Percentiles rank a stretch among this genome's conserved stretches.
Evolutionary conservation across 2,329 filamentous ascomycete genomes (phyloP).

Genomic region (Trichoderma gracile): DNA sequence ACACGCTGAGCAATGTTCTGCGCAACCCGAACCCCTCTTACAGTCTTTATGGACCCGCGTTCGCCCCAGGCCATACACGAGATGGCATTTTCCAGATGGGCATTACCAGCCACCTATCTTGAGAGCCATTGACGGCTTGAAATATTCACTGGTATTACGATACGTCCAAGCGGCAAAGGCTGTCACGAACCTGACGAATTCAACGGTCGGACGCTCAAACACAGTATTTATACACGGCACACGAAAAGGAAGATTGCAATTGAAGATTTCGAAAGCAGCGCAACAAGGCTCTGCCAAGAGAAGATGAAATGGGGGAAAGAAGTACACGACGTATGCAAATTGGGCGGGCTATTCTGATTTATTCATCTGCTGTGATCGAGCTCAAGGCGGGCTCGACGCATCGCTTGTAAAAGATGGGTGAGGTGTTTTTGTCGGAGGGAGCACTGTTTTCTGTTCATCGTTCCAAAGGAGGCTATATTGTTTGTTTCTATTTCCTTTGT

Average conservation of each 20-base stretch:
- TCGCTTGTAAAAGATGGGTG: neutral
- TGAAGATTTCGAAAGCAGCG: neutral
- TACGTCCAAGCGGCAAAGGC: neutral
- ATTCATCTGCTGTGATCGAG: neutral
- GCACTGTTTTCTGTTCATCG: neutral
- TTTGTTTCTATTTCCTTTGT: neutral
- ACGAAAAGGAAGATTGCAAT: neutral
- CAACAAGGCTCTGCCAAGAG: too few species aligned
- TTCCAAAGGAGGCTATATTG: neutral
- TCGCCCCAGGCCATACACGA: conserved; percentile 44
- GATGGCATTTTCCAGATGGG: conserved; percentile 46
- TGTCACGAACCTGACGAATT: neutral
- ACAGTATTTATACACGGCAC: neutral
- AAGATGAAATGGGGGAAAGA: neutral
- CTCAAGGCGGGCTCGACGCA: neutral
- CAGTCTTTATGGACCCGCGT: conserved; percentile 50
- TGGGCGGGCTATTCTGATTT: neutral
- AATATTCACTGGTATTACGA: conserved; percentile 17
- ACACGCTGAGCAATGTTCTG: conserved; percentile 34
- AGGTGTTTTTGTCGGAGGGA: conserved; percentile 3
- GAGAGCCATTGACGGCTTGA: conserved; percentile 25
- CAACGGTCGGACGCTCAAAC: neutral
- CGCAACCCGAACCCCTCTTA: conserved; percentile 41
- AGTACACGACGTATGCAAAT: neutral
- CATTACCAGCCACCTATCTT: conserved; percentile 50